These are phyloP conservation scores for Begonia peltatifolia DNA, from an alignment of 306 rosid species.

Conservation along the genomic window DNA sequence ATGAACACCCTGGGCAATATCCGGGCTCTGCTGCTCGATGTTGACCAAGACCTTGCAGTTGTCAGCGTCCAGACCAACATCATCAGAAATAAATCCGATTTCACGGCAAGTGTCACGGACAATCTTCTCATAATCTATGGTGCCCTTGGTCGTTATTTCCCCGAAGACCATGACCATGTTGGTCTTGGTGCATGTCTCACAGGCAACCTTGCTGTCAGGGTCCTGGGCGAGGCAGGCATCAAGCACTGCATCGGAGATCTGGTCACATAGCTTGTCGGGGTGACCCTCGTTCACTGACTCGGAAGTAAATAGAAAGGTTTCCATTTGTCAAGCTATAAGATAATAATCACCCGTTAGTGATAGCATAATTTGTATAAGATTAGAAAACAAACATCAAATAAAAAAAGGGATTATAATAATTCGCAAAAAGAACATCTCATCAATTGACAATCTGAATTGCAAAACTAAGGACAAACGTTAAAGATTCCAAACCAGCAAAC, in stretches of 20 bases:
- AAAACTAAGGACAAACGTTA: too few relatives aligned
- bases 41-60: constrained; percentile 59
- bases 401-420: too few relatives aligned
- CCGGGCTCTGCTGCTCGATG: constrained; percentile 69
- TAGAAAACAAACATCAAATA: too few relatives aligned
- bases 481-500: too few relatives aligned
- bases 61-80: constrained; percentile 65
- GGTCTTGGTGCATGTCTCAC: constrained; percentile 66
- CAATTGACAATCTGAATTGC: too few relatives aligned
- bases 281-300: constrained; percentile 67
- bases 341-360: not conserved
- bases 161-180: constrained; percentile 69
- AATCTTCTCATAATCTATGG: constrained; percentile 52
- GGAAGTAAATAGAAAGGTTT: constrained; percentile 50
- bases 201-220: constrained; percentile 67
- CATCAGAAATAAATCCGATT: constrained; percentile 50
- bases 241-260: constrained; percentile 62
- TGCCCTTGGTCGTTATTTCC: constrained; percentile 62
- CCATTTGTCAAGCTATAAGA: constrained; percentile 39
- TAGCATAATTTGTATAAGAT: too few relatives aligned
- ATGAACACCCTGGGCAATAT: constrained; percentile 63
- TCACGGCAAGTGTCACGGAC: constrained; percentile 54
- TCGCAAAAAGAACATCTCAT: too few relatives aligned
- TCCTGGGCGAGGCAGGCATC: constrained; percentile 60
- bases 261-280: constrained; percentile 68